These are phyloP conservation scores for Isatis tinctoria DNA, from an alignment of 345 rosid genomes.

Conservation along the genomic window DNA sequence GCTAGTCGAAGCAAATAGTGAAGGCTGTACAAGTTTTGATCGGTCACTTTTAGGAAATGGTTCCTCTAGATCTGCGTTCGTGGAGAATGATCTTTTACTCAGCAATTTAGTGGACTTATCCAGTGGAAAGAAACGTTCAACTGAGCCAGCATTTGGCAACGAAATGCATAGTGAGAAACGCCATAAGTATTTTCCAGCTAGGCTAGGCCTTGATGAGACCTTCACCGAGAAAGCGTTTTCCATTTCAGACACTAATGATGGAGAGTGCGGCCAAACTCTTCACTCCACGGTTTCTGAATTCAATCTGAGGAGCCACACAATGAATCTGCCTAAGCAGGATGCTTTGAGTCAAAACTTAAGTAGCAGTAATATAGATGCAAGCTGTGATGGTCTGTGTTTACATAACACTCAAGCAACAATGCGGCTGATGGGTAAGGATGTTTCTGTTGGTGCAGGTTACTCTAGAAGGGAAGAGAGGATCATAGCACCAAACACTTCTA, in stretches of 20 bases:
- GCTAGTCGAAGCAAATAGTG: constrained; percentile 40
- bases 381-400: constrained; percentile 25
- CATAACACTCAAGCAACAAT: constrained; percentile 42
- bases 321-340: constrained; percentile 14
- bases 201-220: constrained; percentile 36
- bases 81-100: constrained; percentile 9
- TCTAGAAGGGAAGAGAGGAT: constrained; percentile 44
- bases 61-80: constrained; percentile 27
- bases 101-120: constrained; percentile 19
- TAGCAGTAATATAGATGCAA: constrained; percentile 20
- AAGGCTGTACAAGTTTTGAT: constrained; percentile 24
- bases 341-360: constrained; percentile 22
- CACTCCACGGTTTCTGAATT: constrained; percentile 29
- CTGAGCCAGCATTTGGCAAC: constrained; percentile 21
- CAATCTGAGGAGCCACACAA: constrained; percentile 25
- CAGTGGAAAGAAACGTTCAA: constrained; percentile 26
- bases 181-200: constrained; percentile 27
- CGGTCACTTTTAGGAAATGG: constrained; percentile 25
- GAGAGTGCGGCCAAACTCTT: constrained; percentile 17
- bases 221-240: constrained; percentile 26
- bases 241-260: constrained; percentile 21
- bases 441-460: constrained; percentile 42
- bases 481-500: constrained; percentile 32
- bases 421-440: constrained; percentile 78
- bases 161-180: constrained; percentile 31